Percentiles rank a stretch among this genome's conserved stretches.
Conservation (phyloP, 78 protist species). For the Salpingoeca rosetta region DNA sequence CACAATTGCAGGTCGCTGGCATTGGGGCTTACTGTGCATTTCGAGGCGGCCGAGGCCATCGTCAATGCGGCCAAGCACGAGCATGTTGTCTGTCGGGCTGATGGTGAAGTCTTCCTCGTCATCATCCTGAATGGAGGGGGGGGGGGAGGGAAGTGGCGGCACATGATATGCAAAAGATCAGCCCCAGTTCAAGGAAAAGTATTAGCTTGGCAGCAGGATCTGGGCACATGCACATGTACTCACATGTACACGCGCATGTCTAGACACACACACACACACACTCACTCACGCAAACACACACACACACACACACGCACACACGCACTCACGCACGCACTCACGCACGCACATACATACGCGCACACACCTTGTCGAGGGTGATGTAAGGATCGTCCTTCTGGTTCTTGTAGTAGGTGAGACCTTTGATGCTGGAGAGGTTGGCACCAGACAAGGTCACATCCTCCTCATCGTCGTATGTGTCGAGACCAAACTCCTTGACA, state of each 20-base stretch:
- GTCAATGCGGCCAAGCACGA: conserved; percentile 21
- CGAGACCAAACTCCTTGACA: neutral
- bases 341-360: too few relatives aligned
- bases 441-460: neutral
- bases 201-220: neutral
- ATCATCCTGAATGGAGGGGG: neutral
- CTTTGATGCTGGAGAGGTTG: neutral
- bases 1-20: too few relatives aligned
- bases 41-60: conserved; percentile 4
- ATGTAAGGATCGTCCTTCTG: conserved; percentile 4
- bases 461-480: neutral
- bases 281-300: too few relatives aligned
- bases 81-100: conserved; percentile 26
- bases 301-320: too few relatives aligned
- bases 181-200: neutral
- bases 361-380: neutral
- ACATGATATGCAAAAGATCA: too few relatives aligned
- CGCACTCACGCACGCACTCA: too few relatives aligned
- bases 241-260: neutral
- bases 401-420: neutral
- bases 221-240: neutral
- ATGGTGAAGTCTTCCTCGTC: conserved; percentile 25
- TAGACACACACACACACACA: neutral
- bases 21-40: neutral
- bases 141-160: too few relatives aligned